Evolutionary conservation across 768 basidiomycete species (phyloP).

Genomic region (Mycena leptocephala): DNA sequence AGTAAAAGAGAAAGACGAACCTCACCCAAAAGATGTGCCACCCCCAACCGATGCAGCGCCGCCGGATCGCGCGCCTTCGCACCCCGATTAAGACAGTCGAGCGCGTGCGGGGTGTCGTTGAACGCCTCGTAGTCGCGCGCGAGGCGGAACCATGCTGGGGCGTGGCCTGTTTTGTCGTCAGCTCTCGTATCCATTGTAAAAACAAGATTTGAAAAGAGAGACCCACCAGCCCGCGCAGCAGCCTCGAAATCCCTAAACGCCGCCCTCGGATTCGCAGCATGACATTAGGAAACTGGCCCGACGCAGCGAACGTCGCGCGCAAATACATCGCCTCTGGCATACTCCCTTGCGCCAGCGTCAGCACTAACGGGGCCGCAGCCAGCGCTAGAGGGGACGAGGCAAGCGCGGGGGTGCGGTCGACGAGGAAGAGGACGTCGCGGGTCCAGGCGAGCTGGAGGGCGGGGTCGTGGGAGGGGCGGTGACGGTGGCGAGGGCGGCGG

Average conservation of each 20-base stretch:
- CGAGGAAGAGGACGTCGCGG: constrained; percentile 86
- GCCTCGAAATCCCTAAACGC: constrained; percentile 94
- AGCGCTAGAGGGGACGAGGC: constrained; percentile 64
- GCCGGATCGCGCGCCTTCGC: constrained; percentile 61
- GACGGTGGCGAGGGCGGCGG: constrained; percentile 65
- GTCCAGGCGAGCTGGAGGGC: constrained; percentile 82
- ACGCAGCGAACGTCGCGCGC: constrained; percentile 81
- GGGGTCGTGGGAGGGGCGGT: constrained; percentile 72
- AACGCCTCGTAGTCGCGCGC: constrained; percentile 91
- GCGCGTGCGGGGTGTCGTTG: not conserved
- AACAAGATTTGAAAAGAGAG: too few relatives aligned
- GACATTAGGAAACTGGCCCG: constrained; percentile 80
- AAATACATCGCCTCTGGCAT: constrained; percentile 84
- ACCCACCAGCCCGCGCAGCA: constrained; percentile 82
- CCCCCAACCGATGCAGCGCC: constrained; percentile 77
- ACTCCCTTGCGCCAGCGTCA: constrained; percentile 66
- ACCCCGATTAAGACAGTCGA: not conserved
- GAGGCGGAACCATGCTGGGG: constrained; percentile 92
- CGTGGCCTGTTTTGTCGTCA: constrained; percentile 84
- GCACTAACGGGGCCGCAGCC: constrained; percentile 75
- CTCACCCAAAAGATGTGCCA: constrained; percentile 94
- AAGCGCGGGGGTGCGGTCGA: constrained; percentile 69
- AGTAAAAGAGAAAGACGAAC: too few relatives aligned
- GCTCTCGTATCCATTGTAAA: constrained; percentile 82
- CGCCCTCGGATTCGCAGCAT: constrained; percentile 76